Conservation (phyloP, 305 asterid genomes). For the Lippia alba region DNA sequence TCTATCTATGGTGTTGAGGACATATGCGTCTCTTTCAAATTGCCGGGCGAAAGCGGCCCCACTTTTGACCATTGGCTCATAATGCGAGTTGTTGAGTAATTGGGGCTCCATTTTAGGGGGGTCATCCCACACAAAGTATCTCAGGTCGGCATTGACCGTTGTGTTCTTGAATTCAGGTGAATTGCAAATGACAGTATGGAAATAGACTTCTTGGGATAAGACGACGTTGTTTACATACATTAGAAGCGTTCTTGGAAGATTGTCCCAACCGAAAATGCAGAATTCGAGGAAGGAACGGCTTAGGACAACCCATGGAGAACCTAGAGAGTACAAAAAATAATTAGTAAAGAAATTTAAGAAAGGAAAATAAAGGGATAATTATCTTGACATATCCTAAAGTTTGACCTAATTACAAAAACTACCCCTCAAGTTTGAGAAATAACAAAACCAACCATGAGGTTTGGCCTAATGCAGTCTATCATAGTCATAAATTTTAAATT, state of each 20-base stretch:
- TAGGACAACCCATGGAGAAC: constrained; percentile 93
- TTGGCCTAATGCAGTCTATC: too few species aligned
- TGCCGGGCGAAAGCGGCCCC: constrained; percentile 95
- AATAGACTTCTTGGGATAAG: constrained; percentile 86
- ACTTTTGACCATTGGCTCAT: constrained; percentile 63
- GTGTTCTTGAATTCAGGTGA: constrained; percentile 80
- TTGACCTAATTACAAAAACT: too few species aligned
- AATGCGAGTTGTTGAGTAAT: constrained; percentile 63
- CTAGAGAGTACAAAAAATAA: constrained; percentile 42
- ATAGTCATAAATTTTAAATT: too few species aligned
- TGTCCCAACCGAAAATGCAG: constrained; percentile 95
- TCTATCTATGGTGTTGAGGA: constrained; percentile 78
- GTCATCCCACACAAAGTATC: constrained; percentile 90
- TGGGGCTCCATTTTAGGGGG: constrained; percentile 98
- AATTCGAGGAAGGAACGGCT: constrained; percentile 86
- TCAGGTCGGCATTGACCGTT: constrained; percentile 76
- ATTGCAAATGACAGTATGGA: constrained; percentile 90
- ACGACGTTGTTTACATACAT: constrained; percentile 75
- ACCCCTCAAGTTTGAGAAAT: too few species aligned
- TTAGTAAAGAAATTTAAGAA: too few species aligned
- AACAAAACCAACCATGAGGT: too few species aligned
- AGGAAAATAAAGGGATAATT: too few species aligned
- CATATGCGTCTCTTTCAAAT: constrained; percentile 59
- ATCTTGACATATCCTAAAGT: too few species aligned
- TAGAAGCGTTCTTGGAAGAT: constrained; percentile 89